These are phyloP conservation scores for Alternaria tenuissima DNA, from an alignment of 2,329 filamentous ascomycete species.

Conservation along the genomic window DNA sequence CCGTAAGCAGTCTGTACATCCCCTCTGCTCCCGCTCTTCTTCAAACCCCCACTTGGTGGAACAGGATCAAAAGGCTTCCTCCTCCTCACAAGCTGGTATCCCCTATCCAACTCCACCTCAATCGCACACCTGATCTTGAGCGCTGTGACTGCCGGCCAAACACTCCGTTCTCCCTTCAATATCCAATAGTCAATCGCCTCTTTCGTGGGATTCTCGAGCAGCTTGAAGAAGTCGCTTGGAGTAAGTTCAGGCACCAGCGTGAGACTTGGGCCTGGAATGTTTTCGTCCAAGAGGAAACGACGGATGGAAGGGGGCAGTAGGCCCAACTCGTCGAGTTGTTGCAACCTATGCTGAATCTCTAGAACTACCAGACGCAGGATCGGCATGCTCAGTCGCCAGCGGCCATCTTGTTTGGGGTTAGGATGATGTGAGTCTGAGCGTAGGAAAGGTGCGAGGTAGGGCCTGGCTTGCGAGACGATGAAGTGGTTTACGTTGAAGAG, in stretches of 20 bases:
- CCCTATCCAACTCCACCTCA: constrained; percentile 85
- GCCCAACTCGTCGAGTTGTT: constrained; percentile 80
- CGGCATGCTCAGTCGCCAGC: constrained; percentile 65
- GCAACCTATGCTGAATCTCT: constrained; percentile 81
- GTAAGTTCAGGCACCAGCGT: constrained; percentile 84
- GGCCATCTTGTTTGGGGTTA: constrained; percentile 64
- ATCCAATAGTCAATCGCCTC: constrained; percentile 87
- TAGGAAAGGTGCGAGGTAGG: constrained; percentile 87
- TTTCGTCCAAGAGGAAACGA: constrained; percentile 82
- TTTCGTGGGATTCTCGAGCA: constrained; percentile 83
- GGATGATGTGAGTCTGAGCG: constrained; percentile 82
- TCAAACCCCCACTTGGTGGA: constrained; percentile 22
- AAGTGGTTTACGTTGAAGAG: constrained; percentile 96
- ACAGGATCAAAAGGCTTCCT: constrained; percentile 52
- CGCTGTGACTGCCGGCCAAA: constrained; percentile 89
- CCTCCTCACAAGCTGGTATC: constrained; percentile 80
- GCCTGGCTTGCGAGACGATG: constrained; percentile 89
- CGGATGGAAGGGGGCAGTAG: constrained; percentile 74
- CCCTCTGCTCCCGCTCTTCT: constrained; percentile 35
- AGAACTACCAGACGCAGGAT: constrained; percentile 73
- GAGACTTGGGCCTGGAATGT: constrained; percentile 77
- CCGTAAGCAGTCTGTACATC: constrained; percentile 24
- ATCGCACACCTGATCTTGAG: constrained; percentile 83
- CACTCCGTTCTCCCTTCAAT: constrained; percentile 79
- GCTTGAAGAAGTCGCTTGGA: constrained; percentile 73